Base-by-base conservation (phyloP, 202 grass and related monocot species). In the Setaria viridis region DNA sequence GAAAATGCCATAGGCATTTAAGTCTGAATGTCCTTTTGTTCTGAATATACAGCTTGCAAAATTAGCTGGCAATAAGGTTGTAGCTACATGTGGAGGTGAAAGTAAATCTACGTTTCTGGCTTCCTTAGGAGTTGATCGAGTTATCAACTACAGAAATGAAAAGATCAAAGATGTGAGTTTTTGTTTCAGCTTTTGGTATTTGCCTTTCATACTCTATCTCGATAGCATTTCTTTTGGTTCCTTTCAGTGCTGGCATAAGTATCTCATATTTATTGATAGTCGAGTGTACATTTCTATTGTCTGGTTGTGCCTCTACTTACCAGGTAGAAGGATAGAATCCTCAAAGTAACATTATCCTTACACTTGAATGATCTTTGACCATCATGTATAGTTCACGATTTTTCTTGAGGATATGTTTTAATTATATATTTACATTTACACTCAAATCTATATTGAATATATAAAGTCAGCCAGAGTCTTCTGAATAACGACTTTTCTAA, bases 41-140 rank as follows among this genome's bases (percentile, higher is more conserved):
- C 67, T 88, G 13, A 85, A 82, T 85, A 37, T 82, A 65, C 58
- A 98, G 95, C 85, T 98, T n/a, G 95, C 95, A 81, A 98, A 98
- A 86, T 70, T 98, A 85, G 95, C 87, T 49, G 91, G 95, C 64
- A 98, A 98, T 84, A 98, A 98, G 83, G 93, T 98, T 82, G 89
- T 98, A 87, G 95, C 93, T 56, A 98, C 95, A 66, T 98, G 95
- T 85, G 93, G 95, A 79, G 93, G 93, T 60, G 89, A 93, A 90
- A 86, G 89, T 84, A 98, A 98, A 87, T 91, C 93, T 78, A 79
- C 80, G 32, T 62, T 98, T 67, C 88, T 98, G 60, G 72, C 91
- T 86, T 95, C 95, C 70, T 93, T 98, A 67, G 95, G 93, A 78
- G 89, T 88, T 83, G 91, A 98, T 66, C 83, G 95, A 88, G 95